Conservation (phyloP, 352 stramenopile genomes). For the Pythium sukuiense region DNA sequence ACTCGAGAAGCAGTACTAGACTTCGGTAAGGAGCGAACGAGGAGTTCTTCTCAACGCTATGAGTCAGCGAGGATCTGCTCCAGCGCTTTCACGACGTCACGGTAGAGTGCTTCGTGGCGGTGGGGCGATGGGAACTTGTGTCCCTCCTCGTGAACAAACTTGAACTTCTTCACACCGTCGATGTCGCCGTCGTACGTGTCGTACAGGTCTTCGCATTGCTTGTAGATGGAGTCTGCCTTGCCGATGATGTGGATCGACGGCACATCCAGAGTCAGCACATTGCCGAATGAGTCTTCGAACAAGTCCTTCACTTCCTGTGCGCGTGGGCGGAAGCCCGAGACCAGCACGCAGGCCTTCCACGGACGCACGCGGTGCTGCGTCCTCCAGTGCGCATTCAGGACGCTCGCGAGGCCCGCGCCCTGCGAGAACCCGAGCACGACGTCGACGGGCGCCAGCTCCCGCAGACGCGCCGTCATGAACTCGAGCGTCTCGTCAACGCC, state of each 20-base stretch:
- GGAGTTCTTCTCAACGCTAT: background rate
- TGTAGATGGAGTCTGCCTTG: constrained; percentile 40
- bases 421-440: constrained; percentile 78
- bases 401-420: constrained; percentile 49
- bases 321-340: constrained; percentile 62
- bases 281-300: constrained; percentile 41
- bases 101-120: constrained; percentile 48
- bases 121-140: constrained; percentile 69
- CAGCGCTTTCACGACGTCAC: constrained; percentile 46
- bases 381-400: constrained; percentile 69
- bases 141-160: constrained; percentile 76
- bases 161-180: constrained; percentile 32
- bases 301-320: constrained; percentile 49
- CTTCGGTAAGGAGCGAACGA: background rate
- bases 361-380: constrained; percentile 36
- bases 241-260: constrained; percentile 73
- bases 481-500: constrained; percentile 66
- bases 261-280: constrained; percentile 40
- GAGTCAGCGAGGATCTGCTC: constrained; percentile 31
- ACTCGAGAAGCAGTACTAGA: constrained; percentile 60
- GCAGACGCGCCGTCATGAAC: constrained; percentile 47
- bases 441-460: constrained; percentile 53
- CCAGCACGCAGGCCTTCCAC: constrained; percentile 63
- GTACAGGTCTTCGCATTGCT: constrained; percentile 53
- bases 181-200: constrained; percentile 37